Base-by-base conservation (phyloP, 1,139 yeast species). In the Kodamaea sp. region DNA sequence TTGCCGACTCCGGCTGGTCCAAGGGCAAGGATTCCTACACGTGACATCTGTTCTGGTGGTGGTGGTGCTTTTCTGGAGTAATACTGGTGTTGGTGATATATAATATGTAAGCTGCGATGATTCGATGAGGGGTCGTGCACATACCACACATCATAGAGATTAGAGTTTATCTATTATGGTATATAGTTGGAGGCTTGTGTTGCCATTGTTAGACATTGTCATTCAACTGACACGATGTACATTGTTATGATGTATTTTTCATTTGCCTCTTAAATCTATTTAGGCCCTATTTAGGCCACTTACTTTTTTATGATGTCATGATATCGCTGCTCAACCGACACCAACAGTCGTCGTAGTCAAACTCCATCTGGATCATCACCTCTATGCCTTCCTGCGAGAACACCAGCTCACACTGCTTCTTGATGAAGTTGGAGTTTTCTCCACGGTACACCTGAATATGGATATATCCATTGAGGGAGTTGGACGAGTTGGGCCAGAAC, bases 1-100 rank as follows among this genome's bases (percentile, higher is more conserved):
- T 76, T 92, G 8, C 98, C 98, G 10, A 85, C 97, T 23, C 98
- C 98, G 0, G 98, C 98, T 11, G 98, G 98, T 1, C 98, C 98
- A 46, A 92, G 63, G 3, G 92, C 96, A 46, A 92, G 66, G n/a
- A 89, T 94, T 38, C 97, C 98, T 2, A 89, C 96, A 63, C 96
- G 72, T 3, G 97, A 88, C 98, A 92, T 92, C 43, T 16, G 34
- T 28, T 12, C 9, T 4, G 26, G 9, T 13, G 21, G 21, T 18
- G 21, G 9, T n/a, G n/a, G n/a, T n/a, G n/a, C n/a, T n/a, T n/a
- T n/a, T n/a, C n/a, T n/a, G n/a, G n/a, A n/a, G n/a, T n/a, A n/a
- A n/a, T n/a, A n/a, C n/a, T n/a, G n/a, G n/a, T n/a, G n/a, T n/a
- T n/a, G n/a, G n/a, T n/a, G n/a, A n/a, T n/a, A n/a, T n/a, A n/a